phyloP scores from a whole-genome alignment of 345 rosid species.

The Ricinus communis region DNA sequence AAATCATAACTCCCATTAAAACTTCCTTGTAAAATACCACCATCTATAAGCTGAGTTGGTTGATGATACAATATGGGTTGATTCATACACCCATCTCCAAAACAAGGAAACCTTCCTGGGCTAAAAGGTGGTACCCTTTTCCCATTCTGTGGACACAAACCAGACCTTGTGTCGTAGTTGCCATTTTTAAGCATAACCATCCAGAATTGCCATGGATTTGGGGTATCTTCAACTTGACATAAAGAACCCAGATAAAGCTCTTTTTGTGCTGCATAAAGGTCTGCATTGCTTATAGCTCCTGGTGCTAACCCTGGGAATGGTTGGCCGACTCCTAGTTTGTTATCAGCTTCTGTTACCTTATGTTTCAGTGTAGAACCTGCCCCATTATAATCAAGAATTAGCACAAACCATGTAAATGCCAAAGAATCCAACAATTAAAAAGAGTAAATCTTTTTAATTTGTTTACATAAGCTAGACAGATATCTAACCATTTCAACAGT shows the following conservation, averaged over 20 bases:
- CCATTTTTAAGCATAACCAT: conserved; percentile 41
- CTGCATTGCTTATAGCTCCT: conserved; percentile 15
- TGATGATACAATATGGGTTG: conserved; percentile 31
- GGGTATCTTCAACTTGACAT: conserved; percentile 27
- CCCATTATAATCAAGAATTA: conserved; percentile 13
- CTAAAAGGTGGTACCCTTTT: conserved; percentile 23
- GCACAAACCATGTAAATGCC: background rate
- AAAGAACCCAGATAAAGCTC: conserved; percentile 28
- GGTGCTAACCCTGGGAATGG: conserved; percentile 24
- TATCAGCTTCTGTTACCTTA: conserved; percentile 23
- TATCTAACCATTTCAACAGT: background rate
- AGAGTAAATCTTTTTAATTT: background rate
- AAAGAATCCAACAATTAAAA: background rate
- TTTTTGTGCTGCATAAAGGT: conserved; percentile 29
- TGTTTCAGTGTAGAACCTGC: conserved; percentile 44
- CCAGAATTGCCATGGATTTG: conserved; percentile 37
- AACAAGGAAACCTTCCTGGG: conserved; percentile 32
- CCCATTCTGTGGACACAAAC: conserved; percentile 31
- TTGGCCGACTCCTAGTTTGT: conserved; percentile 32
- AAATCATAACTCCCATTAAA: conserved; percentile 33
- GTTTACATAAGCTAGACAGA: background rate
- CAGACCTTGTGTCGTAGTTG: conserved; percentile 27
- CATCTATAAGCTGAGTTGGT: conserved; percentile 19
- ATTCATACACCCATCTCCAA: conserved; percentile 35
- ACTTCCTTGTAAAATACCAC: conserved; percentile 24